Base-by-base conservation (phyloP, 805 yeast species). In the Wickerhamomyces bovis region DNA sequence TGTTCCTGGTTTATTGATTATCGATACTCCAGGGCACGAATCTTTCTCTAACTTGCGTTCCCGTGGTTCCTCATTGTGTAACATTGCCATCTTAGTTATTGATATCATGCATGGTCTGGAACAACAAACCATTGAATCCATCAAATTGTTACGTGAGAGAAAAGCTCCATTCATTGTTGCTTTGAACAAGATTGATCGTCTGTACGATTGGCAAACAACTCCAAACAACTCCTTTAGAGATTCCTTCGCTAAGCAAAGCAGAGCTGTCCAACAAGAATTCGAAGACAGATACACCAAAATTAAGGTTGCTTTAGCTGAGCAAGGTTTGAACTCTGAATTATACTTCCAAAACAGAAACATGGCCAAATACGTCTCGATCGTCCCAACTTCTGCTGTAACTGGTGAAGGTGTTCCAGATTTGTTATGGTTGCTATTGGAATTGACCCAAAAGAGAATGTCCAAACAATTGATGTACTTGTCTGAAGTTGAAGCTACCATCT, bases 381-480 rank as follows among this genome's bases (percentile, higher is more conserved):
- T 94, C 40, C 99, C 99, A 58, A 94, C 99, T 18, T 92, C 98
- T 52, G 99, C 99, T 46, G 95, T 90, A 40, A 90, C 97, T 13
- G 99, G 99, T 68, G 99, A 94, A 72, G 99, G 99, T 86, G 95
- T 94, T 59, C 99, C 99, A 43, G 99, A 94, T 80, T 77, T 94
- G 72, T 80, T 94, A 63, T 89, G 97, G 92, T 78, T 94, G 68
- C 75, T 94, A 63, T 77, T 94, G 60, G 98, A 94, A 70, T 79
- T 94, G 61, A 94, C 99, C 15, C 98, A 94, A 72, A 86, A 88
- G 82, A 85, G 99, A 75, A 94, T 94, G 99, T 87, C 97, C 54
- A 90, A 90, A 69, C 97, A 92, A 75, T 83, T 94, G 72, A 92
- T 88, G 92, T 94, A 94, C 75, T 74, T 94, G 55, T 83, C 97